Percentiles rank a stretch among this genome's conserved stretches.
phyloP scores from a whole-genome alignment of 1,284 basidiomycete genomes.

The Spongiforma sp. region DNA sequence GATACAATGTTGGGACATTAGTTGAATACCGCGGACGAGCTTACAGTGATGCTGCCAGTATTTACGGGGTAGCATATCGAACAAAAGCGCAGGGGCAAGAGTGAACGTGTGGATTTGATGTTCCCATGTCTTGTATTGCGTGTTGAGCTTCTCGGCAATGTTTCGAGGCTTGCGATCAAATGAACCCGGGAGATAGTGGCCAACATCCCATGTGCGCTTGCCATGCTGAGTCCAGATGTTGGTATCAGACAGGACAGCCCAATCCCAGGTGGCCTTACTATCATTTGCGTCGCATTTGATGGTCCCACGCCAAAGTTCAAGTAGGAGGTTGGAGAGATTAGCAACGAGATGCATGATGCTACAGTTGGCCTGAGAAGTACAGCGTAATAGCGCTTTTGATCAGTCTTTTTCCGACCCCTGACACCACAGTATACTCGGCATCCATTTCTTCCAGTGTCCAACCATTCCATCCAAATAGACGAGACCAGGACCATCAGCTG shows the following conservation, averaged over 20 bases:
- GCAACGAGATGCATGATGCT: neutral
- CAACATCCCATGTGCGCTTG: neutral
- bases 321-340: neutral
- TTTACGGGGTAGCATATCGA: neutral
- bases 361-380: neutral
- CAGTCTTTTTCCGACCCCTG: neutral
- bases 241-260: neutral
- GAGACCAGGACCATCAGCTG: slow-evolving; percentile 4
- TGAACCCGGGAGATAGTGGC: neutral
- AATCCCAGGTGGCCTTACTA: neutral
- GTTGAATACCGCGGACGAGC: no score
- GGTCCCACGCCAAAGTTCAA: neutral
- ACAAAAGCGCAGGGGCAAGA: neutral
- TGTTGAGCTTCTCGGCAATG: neutral
- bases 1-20: no score
- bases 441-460: slow-evolving; percentile 10
- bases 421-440: slow-evolving; percentile 6
- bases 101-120: neutral
- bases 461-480: slow-evolving; percentile 12
- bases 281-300: neutral
- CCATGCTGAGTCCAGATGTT: neutral
- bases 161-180: neutral
- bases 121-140: neutral
- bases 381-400: neutral
- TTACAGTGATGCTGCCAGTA: neutral